Percentiles rank a stretch among this genome's conserved stretches.
phyloP scores from a whole-genome alignment of 2,329 filamentous ascomycete genomes.

The Fusarium zealandicum region DNA sequence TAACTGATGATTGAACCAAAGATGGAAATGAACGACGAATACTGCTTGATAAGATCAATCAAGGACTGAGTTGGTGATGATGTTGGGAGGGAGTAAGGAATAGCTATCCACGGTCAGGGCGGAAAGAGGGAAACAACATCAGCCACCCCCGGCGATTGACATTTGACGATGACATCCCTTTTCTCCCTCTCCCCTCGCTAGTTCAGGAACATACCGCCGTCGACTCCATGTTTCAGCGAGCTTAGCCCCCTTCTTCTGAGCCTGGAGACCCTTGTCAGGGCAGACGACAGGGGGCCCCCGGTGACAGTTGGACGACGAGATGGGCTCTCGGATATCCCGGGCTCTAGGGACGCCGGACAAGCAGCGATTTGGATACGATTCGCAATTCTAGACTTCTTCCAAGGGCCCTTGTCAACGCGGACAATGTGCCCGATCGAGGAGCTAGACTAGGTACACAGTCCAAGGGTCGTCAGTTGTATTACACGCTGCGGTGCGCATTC shows the following conservation, averaged over 20 bases:
- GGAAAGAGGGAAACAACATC: conserved; percentile 21
- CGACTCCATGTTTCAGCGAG: conserved; percentile 36
- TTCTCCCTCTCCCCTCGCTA: conserved; percentile 8
- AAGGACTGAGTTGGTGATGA: not conserved
- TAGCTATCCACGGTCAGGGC: not conserved
- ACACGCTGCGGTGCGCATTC: too few species aligned
- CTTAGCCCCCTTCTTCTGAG: conserved; percentile 18
- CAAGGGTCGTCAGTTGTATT: not conserved
- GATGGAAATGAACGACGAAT: conserved; percentile 8
- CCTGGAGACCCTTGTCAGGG: conserved; percentile 8
- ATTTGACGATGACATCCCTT: conserved; percentile 4
- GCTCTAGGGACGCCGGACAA: not conserved
- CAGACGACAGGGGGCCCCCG: not conserved
- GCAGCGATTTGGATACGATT: not conserved
- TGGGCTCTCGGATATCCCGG: conserved; percentile 3
- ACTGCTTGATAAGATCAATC: not conserved
- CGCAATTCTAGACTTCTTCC: not conserved
- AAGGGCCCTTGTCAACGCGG: not conserved
- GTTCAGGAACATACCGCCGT: conserved; percentile 21
- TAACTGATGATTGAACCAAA: conserved; percentile 3
- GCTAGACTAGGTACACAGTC: not conserved
- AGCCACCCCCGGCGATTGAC: conserved; percentile 16
- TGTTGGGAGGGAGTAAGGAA: not conserved
- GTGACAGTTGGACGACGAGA: conserved; percentile 7
- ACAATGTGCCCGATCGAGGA: not conserved